Base-by-base conservation (phyloP, 495 filamentous ascomycete genomes). In the Penicillium waksmanii region DNA sequence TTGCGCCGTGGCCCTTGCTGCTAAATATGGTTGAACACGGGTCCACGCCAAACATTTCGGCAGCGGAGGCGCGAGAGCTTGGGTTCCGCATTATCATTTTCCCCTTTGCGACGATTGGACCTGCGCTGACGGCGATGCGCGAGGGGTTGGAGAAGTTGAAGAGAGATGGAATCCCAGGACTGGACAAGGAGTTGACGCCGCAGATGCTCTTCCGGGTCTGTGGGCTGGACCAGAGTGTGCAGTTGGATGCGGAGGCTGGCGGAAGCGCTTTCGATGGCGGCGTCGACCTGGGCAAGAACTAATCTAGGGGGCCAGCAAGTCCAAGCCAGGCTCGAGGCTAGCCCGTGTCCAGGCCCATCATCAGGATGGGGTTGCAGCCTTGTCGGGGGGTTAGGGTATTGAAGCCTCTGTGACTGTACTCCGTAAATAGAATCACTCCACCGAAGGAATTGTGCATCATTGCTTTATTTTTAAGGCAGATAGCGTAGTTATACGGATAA, bases 21-120 rank as follows among this genome's bases (percentile, higher is more conserved):
- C 67, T 89, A 55, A 91, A 91, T 66, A 86, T 84, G 66, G 88
- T 91, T 12, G 82, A 84, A 64, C 80, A 85, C 63, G 86, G 88
- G 15, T 76, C 80, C 40, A 85, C 81, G 21, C 87, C 87, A 18
- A 64, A 77, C 15, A 83, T 88, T 50, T 82, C 79, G n/a, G 80
- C 80, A 31, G 60, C 76, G 5, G 83, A 88, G 73, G 85, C 87
- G 5, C 64, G 73, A 55, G 78, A 83, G 60, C 67, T 90, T 57
- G 87, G 88, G 2, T 90, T 85, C 64, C 74, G 76, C 23, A 81
- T 90, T 27, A 84, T 89, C 15, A 89, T 90, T 51, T 86, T 80
- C 66, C 80, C 83, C 0, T 80, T 84, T 66, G 81, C 80, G 31
- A 75, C 77, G 19, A 61, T 86, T 57, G 80, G 79, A 5, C 80